These are phyloP conservation scores for Phytophthora pluvialis DNA, from an alignment of 352 stramenopile species.

Conservation along the genomic window DNA sequence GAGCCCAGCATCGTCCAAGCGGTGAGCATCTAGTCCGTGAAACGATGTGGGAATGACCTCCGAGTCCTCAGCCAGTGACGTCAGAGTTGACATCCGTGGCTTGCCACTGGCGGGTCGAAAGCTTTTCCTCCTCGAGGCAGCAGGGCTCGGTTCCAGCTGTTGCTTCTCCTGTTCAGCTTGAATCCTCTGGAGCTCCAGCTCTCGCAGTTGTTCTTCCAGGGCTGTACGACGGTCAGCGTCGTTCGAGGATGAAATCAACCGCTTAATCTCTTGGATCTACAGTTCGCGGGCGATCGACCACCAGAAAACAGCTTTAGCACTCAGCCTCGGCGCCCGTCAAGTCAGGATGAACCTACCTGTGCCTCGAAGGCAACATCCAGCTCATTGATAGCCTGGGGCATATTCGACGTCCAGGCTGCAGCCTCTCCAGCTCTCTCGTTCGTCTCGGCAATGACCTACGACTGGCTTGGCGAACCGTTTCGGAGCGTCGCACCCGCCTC, in stretches of 20 bases:
- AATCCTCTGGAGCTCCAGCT: constrained; percentile 66
- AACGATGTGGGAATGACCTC: constrained; percentile 63
- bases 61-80: constrained; percentile 63
- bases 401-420: constrained; percentile 17
- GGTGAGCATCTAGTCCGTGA: constrained; percentile 48
- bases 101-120: constrained; percentile 74
- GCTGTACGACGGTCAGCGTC: constrained; percentile 59
- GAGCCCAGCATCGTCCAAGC: constrained; percentile 38
- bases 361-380: constrained; percentile 73
- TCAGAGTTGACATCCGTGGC: constrained; percentile 60
- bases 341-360: constrained; percentile 42
- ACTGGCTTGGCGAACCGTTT: constrained; percentile 23
- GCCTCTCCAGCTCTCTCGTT: constrained; percentile 2
- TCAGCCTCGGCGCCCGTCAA: neutral
- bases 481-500: constrained; percentile 2
- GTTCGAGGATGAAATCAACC: constrained; percentile 74
- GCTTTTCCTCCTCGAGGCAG: constrained; percentile 54
- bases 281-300: neutral
- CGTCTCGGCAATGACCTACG: constrained; percentile 12
- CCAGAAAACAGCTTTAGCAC: constrained; percentile 4
- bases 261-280: constrained; percentile 82
- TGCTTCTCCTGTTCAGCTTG: constrained; percentile 46
- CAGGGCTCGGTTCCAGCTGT: constrained; percentile 5
- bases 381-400: constrained; percentile 72
- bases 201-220: constrained; percentile 73